These are phyloP conservation scores for Hericium erinaceus DNA, from an alignment of 768 basidiomycete genomes.

Conservation along the genomic window DNA sequence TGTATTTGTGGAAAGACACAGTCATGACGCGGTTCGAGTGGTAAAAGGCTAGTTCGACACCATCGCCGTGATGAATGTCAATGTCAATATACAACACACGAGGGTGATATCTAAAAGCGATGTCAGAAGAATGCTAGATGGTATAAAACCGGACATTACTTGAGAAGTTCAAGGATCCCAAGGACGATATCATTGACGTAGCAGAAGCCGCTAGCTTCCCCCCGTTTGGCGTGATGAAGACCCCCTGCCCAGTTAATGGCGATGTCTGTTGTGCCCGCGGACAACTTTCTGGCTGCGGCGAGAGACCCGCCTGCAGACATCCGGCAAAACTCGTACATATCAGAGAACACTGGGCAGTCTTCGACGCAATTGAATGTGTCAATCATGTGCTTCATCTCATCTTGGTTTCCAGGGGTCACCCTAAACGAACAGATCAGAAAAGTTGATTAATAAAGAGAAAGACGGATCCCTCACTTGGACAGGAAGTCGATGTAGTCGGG, in stretches of 20 bases:
- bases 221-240: slow-evolving; percentile 94
- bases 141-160: slow-evolving; percentile 9
- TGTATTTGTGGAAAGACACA: slow-evolving; percentile 98
- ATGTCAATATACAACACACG: slow-evolving; percentile 98
- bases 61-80: slow-evolving; percentile 98
- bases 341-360: slow-evolving; percentile 93
- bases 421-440: slow-evolving; percentile 28
- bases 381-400: slow-evolving; percentile 66
- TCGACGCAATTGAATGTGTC: slow-evolving; percentile 92
- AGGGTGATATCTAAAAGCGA: slow-evolving; percentile 62
- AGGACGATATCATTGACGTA: slow-evolving; percentile 97
- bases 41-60: slow-evolving; percentile 97
- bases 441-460: background rate
- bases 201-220: slow-evolving; percentile 97
- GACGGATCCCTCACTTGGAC: slow-evolving; percentile 53
- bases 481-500: slow-evolving; percentile 94
- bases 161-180: slow-evolving; percentile 84
- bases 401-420: slow-evolving; percentile 71
- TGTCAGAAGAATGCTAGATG: background rate
- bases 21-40: slow-evolving; percentile 98
- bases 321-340: slow-evolving; percentile 89
- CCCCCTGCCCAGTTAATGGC: slow-evolving; percentile 99
- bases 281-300: slow-evolving; percentile 83
- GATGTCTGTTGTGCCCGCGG: slow-evolving; percentile 81
- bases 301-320: slow-evolving; percentile 92